Percentiles rank a stretch among this genome's conserved stretches.
Evolutionary conservation across 2,329 filamentous ascomycete species (phyloP).

Genomic region (Calonectria henricotiae): DNA sequence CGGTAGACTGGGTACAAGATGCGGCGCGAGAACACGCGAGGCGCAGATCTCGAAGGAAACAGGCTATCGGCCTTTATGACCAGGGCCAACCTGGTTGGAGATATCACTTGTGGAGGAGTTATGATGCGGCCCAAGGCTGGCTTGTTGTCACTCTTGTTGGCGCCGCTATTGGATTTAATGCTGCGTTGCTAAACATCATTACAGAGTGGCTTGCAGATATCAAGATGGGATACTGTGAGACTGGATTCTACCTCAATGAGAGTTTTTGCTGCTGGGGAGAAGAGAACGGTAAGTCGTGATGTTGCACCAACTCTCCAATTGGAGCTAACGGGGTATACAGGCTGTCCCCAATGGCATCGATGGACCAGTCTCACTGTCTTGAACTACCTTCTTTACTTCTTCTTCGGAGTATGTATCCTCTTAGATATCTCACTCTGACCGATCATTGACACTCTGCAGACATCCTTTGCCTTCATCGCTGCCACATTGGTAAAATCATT

Average conservation of each 20-base stretch:
- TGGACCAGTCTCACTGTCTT: constrained; percentile 86
- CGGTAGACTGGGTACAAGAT: constrained; percentile 95
- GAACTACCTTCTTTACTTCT: constrained; percentile 91
- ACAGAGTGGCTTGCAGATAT: constrained; percentile 98
- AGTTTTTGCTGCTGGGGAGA: constrained; percentile 98
- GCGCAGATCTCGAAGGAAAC: constrained; percentile 82
- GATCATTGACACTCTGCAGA: constrained; percentile 61
- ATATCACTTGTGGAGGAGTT: constrained; percentile 85
- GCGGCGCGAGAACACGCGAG: constrained; percentile 90
- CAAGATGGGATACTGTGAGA: constrained; percentile 96
- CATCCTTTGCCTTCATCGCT: constrained; percentile 85
- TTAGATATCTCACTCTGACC: not conserved
- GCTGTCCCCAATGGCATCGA: constrained; percentile 89
- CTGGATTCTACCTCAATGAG: constrained; percentile 97
- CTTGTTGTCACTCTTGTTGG: constrained; percentile 96
- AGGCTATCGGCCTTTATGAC: constrained; percentile 81
- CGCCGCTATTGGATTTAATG: constrained; percentile 92
- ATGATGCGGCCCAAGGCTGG: constrained; percentile 98
- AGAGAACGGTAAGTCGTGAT: constrained; percentile 76
- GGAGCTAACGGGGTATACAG: constrained; percentile 63
- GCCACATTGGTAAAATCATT: constrained; percentile 91
- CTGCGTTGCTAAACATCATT: constrained; percentile 92
- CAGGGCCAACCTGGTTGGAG: constrained; percentile 82
- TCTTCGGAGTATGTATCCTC: constrained; percentile 78
- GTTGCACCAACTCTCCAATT: not conserved